phyloP scores from a whole-genome alignment of 129 eudicot species.

The Erigeron canadensis region DNA sequence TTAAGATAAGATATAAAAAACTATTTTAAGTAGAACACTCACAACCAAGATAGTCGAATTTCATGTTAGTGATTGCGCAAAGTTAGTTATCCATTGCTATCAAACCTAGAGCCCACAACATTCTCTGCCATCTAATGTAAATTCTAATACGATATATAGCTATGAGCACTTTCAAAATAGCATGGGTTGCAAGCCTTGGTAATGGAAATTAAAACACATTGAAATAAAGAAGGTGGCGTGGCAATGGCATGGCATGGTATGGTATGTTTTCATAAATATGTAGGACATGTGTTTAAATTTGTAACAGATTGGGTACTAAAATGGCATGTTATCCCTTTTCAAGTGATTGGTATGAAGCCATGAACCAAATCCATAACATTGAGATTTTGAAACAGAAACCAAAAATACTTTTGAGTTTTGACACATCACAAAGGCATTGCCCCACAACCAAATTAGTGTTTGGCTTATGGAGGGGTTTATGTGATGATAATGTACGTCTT shows the following conservation, averaged over 20 bases:
- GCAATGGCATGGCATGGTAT: constrained; percentile 9
- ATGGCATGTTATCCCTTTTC: neutral
- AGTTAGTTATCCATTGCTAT: neutral
- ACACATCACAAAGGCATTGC: no score
- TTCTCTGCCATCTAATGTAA: neutral
- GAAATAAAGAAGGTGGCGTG: neutral
- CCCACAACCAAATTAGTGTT: constrained; percentile 8
- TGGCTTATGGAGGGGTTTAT: constrained; percentile 8
- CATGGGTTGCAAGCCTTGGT: constrained; percentile 38
- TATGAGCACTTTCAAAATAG: constrained; percentile 26
- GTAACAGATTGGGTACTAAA: neutral
- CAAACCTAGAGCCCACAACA: neutral
- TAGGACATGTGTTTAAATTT: neutral
- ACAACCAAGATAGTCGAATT: no score
- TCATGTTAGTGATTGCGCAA: no score
- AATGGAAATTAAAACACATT: constrained; percentile 22
- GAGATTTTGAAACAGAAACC: neutral
- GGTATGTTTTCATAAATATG: constrained; percentile 8
- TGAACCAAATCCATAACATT: constrained; percentile 8
- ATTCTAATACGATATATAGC: constrained; percentile 12
- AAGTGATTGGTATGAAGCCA: neutral
- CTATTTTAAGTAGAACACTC: no score
- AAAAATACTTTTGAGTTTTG: neutral
- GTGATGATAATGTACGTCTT: constrained; percentile 22
- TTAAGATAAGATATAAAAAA: no score